These are phyloP conservation scores for Nicotiana rustica DNA, from an alignment of 305 asterid genomes.

Conservation along the genomic window DNA sequence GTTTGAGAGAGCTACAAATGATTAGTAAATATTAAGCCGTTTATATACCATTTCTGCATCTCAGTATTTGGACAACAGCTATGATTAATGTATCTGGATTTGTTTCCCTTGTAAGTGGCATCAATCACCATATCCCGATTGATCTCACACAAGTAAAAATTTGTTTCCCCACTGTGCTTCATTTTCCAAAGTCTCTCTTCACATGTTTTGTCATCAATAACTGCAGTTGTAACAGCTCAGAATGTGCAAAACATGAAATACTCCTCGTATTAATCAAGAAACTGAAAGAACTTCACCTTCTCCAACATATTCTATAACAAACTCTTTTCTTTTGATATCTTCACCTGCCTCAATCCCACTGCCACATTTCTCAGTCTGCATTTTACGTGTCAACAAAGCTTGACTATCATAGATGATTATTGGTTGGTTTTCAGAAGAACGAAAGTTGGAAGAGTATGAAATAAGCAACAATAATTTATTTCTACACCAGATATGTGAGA, in stretches of 20 bases:
- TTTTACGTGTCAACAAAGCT: slow-evolving; percentile 28
- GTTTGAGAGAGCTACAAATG: slow-evolving; percentile 26
- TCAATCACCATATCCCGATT: slow-evolving; percentile 97
- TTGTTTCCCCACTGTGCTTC: slow-evolving; percentile 91
- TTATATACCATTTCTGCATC: slow-evolving; percentile 92
- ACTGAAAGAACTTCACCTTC: slow-evolving; percentile 67
- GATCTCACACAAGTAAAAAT: slow-evolving; percentile 95
- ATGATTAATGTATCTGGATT: slow-evolving; percentile 96
- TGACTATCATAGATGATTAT: slow-evolving; percentile 24
- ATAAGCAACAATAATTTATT: background rate
- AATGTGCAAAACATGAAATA: slow-evolving; percentile 4
- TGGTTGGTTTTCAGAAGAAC: slow-evolving; percentile 19
- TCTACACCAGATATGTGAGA: background rate
- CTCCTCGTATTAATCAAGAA: background rate
- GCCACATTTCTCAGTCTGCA: slow-evolving; percentile 99
- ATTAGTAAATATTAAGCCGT: slow-evolving; percentile 33
- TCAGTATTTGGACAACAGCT: slow-evolving; percentile 97
- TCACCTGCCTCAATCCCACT: slow-evolving; percentile 93
- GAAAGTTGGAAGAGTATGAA: background rate
- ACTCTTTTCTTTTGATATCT: slow-evolving; percentile 85
- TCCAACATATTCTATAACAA: slow-evolving; percentile 96
- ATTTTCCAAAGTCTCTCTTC: slow-evolving; percentile 98
- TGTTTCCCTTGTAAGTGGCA: slow-evolving; percentile 97
- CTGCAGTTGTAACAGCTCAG: slow-evolving; percentile 51
- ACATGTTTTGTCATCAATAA: slow-evolving; percentile 95